Conservation (phyloP, 306 rosid species). For the Morella rubra region DNA sequence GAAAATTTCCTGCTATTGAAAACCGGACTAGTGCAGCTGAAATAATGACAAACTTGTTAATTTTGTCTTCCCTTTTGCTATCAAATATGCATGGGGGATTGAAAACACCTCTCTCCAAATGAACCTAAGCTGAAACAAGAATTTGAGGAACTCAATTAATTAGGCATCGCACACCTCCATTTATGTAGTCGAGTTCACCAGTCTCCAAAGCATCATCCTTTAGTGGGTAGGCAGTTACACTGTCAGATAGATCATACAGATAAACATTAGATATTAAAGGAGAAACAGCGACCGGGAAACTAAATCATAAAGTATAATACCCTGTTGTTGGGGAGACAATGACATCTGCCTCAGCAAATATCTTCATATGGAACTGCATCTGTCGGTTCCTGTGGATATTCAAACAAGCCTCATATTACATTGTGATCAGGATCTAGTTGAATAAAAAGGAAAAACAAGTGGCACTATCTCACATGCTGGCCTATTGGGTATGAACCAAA, state of each 20-base stretch:
- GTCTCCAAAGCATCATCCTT: conserved; percentile 74
- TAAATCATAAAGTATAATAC: conserved; percentile 26
- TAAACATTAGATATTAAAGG: neutral
- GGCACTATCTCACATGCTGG: neutral
- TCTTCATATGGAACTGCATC: conserved; percentile 67
- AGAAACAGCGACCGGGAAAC: neutral
- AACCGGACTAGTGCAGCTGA: conserved; percentile 90
- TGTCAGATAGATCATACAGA: conserved; percentile 33
- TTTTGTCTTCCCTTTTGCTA: neutral
- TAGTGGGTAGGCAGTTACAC: conserved; percentile 89
- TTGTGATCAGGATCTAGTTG: neutral
- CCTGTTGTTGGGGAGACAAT: conserved; percentile 93
- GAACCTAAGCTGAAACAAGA: neutral
- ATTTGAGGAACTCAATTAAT: neutral
- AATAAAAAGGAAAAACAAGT: neutral
- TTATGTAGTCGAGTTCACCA: conserved; percentile 93
- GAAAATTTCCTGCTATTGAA: conserved; percentile 87
- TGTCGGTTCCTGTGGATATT: conserved; percentile 74
- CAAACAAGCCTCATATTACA: neutral
- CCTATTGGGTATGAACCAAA: neutral
- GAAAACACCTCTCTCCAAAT: neutral
- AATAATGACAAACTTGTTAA: conserved; percentile 14
- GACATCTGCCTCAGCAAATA: conserved; percentile 74
- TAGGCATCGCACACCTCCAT: conserved; percentile 64
- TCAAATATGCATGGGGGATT: neutral